phyloP scores from a whole-genome alignment of 2,329 filamentous ascomycete species.

The Aspergillus calidoustus region DNA sequence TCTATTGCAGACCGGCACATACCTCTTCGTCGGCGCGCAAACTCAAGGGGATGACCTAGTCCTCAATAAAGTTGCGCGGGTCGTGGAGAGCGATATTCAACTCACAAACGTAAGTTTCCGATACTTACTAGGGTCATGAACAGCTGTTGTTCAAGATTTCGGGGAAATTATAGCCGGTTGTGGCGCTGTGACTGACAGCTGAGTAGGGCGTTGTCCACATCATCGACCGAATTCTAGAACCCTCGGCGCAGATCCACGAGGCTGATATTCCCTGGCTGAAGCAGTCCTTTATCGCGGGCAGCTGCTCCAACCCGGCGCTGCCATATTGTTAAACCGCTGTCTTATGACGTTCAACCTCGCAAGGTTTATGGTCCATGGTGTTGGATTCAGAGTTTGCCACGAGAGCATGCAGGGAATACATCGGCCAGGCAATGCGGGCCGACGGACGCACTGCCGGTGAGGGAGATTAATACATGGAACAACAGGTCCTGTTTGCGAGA shows the following conservation, averaged over 20 bases:
- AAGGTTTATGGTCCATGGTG: no score
- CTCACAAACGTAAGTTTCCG: neutral
- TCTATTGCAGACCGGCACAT: conserved; percentile 1
- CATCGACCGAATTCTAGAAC: conserved; percentile 8
- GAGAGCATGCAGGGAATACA: no score
- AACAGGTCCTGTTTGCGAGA: no score
- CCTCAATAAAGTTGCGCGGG: conserved; percentile 7
- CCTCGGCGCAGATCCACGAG: conserved; percentile 2
- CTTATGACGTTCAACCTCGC: neutral
- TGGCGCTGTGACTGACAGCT: no score
- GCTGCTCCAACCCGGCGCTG: conserved; percentile 8
- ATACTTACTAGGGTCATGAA: no score
- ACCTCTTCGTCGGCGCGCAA: conserved; percentile 8
- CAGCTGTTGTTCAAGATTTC: no score
- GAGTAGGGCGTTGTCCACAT: conserved; percentile 6
- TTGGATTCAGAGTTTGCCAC: no score
- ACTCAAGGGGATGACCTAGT: neutral
- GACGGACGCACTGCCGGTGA: no score
- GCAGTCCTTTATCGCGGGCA: conserved; percentile 7
- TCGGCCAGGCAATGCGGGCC: no score
- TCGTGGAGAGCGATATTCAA: conserved; percentile 7
- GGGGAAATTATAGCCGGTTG: no score
- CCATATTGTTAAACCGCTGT: conserved; percentile 2
- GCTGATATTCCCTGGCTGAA: conserved; percentile 6
- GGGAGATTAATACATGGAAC: no score